These are phyloP conservation scores for Peribolospora kevripleyi DNA, from an alignment of 768 basidiomycete genomes.

Conservation along the genomic window DNA sequence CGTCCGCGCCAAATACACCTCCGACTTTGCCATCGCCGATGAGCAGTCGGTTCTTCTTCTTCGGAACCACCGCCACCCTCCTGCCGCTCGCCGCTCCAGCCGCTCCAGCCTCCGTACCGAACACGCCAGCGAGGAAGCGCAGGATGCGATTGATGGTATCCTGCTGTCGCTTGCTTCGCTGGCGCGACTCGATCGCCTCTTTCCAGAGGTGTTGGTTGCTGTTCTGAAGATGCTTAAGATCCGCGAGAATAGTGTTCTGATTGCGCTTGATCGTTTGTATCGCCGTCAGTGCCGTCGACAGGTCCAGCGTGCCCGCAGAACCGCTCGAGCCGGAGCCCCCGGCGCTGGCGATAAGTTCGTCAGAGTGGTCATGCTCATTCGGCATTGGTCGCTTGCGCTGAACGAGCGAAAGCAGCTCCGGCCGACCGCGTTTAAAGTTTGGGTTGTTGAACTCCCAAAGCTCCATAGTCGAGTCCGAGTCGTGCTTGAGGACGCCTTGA, in stretches of 20 bases:
- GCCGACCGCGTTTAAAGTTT: slow-evolving; percentile 63
- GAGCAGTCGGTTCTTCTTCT: too few species aligned
- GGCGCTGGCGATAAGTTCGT: neutral
- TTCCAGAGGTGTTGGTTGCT: slow-evolving; percentile 83
- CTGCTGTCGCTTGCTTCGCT: slow-evolving; percentile 70
- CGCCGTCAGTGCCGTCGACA: slow-evolving; percentile 17
- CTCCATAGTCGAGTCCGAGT: slow-evolving; percentile 39
- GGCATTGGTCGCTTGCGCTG: slow-evolving; percentile 44
- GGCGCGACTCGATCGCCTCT: slow-evolving; percentile 52
- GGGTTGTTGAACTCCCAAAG: slow-evolving; percentile 80
- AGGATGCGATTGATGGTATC: slow-evolving; percentile 90
- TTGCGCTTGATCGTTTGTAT: slow-evolving; percentile 19
- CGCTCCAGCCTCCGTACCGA: slow-evolving; percentile 25
- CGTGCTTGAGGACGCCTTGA: slow-evolving; percentile 68
- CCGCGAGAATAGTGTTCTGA: slow-evolving; percentile 70
- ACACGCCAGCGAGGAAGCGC: slow-evolving; percentile 79
- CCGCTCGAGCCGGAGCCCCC: too few species aligned
- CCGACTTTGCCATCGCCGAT: too few species aligned
- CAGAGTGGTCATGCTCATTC: neutral
- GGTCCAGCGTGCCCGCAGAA: slow-evolving; percentile 20
- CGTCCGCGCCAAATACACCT: too few species aligned
- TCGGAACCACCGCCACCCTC: too few species aligned
- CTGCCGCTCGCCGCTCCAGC: neutral
- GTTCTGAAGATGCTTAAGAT: slow-evolving; percentile 64
- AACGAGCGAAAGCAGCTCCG: slow-evolving; percentile 64